phyloP scores from a whole-genome alignment of 495 filamentous ascomycete species.

The Lophium mytilinum region DNA sequence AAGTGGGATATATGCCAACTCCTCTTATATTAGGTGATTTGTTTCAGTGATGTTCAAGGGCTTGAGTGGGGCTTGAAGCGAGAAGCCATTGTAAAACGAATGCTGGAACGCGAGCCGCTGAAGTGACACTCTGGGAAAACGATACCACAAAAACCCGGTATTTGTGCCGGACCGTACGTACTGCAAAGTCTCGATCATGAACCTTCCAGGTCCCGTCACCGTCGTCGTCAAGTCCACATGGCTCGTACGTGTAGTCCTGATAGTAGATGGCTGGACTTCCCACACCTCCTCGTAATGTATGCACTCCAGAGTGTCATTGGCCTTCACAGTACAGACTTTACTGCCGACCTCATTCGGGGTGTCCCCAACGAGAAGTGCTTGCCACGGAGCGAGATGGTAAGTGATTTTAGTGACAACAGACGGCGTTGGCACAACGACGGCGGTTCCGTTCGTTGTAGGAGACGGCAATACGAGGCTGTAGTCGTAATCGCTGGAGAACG shows the following conservation, averaged over 20 bases:
- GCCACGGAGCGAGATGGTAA: conserved; percentile 31
- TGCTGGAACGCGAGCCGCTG: too few species aligned
- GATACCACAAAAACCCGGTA: too few species aligned
- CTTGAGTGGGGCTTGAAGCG: too few species aligned
- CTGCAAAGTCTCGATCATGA: conserved; percentile 28
- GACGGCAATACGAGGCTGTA: conserved; percentile 25
- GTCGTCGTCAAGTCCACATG: conserved; percentile 27
- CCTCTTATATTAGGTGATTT: too few species aligned
- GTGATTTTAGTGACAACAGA: conserved; percentile 27
- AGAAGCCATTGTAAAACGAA: too few species aligned
- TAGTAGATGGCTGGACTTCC: conserved; percentile 26
- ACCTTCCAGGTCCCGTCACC: conserved; percentile 21
- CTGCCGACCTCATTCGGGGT: conserved; percentile 24
- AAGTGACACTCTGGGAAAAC: too few species aligned
- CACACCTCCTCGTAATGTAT: conserved; percentile 26
- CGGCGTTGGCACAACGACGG: conserved; percentile 25
- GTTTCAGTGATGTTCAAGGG: too few species aligned
- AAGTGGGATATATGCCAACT: too few species aligned
- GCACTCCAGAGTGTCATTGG: conserved; percentile 26
- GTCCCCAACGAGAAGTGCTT: conserved; percentile 24
- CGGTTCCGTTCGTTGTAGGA: conserved; percentile 7
- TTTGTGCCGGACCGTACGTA: too few species aligned
- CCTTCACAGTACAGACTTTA: conserved; percentile 25
- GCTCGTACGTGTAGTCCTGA: conserved; percentile 13
- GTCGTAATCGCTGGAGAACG: conserved; percentile 32